Conservation (phyloP, 257 asterid genomes). For the Nicotiana attenuata region DNA sequence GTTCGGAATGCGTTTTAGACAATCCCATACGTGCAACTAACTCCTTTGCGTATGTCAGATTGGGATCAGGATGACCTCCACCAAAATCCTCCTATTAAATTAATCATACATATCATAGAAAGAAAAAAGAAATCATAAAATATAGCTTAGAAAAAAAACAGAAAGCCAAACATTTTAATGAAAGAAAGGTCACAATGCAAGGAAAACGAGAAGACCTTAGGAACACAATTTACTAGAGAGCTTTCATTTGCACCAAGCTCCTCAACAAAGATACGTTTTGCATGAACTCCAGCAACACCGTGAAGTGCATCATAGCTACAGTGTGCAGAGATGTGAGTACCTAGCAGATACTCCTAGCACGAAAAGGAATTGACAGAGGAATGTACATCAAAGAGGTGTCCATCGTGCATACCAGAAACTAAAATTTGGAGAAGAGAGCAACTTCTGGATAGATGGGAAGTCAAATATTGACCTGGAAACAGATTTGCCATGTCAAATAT, state of each 20-base stretch:
- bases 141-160: neutral
- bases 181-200: neutral
- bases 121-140: neutral
- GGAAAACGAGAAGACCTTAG: slow-evolving; percentile 53
- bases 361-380: neutral
- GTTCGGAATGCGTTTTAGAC: slow-evolving; percentile 52
- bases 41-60: slow-evolving; percentile 95
- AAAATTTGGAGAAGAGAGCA: slow-evolving; percentile 74
- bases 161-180: neutral
- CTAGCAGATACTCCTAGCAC: neutral
- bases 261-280: slow-evolving; percentile 85
- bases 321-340: slow-evolving; percentile 5
- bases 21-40: slow-evolving; percentile 95
- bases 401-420: slow-evolving; percentile 64
- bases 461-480: slow-evolving; percentile 82
- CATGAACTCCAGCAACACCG: slow-evolving; percentile 97
- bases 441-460: slow-evolving; percentile 75
- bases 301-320: slow-evolving; percentile 91
- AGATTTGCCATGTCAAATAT: slow-evolving; percentile 14
- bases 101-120: slow-evolving; percentile 6
- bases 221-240: slow-evolving; percentile 82
- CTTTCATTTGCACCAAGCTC: slow-evolving; percentile 89
- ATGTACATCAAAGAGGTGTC: slow-evolving; percentile 9
- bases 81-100: slow-evolving; percentile 93
- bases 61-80: slow-evolving; percentile 99